Evolutionary conservation across 1,139 yeast genomes (phyloP), one percentile per base, ranked within the genome.

Genomic region (Kluyveromyces sp.): DNA sequence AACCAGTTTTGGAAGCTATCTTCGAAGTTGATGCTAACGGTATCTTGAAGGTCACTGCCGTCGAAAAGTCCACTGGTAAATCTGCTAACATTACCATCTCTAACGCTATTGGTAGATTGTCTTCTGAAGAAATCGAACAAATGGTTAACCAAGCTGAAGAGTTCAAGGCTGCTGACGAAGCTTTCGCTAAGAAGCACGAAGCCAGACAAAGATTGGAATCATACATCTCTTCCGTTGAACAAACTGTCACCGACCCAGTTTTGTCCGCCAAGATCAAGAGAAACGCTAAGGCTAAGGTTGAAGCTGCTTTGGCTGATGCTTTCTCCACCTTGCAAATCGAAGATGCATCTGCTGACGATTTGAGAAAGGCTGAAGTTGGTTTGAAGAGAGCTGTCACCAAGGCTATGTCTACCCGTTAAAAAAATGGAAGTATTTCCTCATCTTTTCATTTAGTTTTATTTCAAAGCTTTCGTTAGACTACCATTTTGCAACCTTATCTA

Each of bases 1-100:
- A 90, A 77, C 97, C 97, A 78, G 97, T 88, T 69, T 85, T 92
- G 73, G 98, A 92, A 81, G 95, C 97, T 67, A 92, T 90, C 76
- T 92, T 92, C 73, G 98, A 92, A 81, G 95, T 92, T 72, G 98
- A 92, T 74, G 97, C 97, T 68, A 92, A 92, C 77, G 98, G 98
- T 81, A 92, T 92, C 84, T 84, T 92, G 75, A 92, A 92, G 90
- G 98, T 92, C 68, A 90, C 98, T 67, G 98, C 98, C 65, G 86
- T 89, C 68, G 98, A 92, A 81, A 92, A 92, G 79, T 88, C 97
- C 59, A 92, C 98, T 63, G 98, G 98, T 74, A 89, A 95, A 77
- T 82, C 97, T 61, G 96, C 97, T 70, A 92, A 92, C 95, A 92
- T 92, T 71, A 92, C 97, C 75, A 92, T 92, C 82, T 88, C 97